Evolutionary conservation across 2,329 filamentous ascomycete genomes (phyloP), one percentile per base, ranked within the genome.

Genomic region (Lasiodiplodia sp.): DNA sequence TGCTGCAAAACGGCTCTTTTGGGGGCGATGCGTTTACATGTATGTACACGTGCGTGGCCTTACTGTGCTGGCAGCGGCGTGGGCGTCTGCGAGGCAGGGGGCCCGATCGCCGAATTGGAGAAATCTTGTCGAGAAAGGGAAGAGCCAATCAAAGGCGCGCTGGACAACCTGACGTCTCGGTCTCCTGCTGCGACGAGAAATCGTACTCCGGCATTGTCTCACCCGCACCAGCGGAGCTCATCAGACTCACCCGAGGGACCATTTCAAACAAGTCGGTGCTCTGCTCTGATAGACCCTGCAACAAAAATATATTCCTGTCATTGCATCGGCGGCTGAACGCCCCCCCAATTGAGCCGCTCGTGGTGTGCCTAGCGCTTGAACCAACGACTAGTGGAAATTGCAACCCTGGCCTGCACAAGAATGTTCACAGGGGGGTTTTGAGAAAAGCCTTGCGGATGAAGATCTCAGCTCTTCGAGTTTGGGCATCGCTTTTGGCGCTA

Each of bases 151-250:
- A 47, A 49, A 37, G 47, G 28, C 60, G 16, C 18, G 44, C 44
- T 47, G 44, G 44, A 47, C 6, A 4, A 47, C 44, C 44, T 47
- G 44, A 47, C 44, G 21, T 47, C 44, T 47, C 44, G 44, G 44
- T 21, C 44, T 47, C 44, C 44, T 47, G 44, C n/a, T 47, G 44
- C 18, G 44, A 47, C 44, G n/a, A 47, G 44, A 21, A 47, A 47
- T 11, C 6, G n/a, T 21, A 47, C 44, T 18, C 44, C 44, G 44
- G n/a, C 8, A 47, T 38, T 63, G 44, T 64, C 60, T 64, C 60
- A 64, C 60, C 60, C 60, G 34, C 60, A 31, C 60, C 51, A 64
- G 47, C 60, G 44, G 60, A 64, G 25, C 28, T 52, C 47, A 64
- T 49, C 60, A 64, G 60, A 47, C 47, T 63, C 44, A 25, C 31